These are phyloP conservation scores for Dentiscutata heterogama DNA, from an alignment of 371 early-diverging fungal genomes.

Conservation along the genomic window DNA sequence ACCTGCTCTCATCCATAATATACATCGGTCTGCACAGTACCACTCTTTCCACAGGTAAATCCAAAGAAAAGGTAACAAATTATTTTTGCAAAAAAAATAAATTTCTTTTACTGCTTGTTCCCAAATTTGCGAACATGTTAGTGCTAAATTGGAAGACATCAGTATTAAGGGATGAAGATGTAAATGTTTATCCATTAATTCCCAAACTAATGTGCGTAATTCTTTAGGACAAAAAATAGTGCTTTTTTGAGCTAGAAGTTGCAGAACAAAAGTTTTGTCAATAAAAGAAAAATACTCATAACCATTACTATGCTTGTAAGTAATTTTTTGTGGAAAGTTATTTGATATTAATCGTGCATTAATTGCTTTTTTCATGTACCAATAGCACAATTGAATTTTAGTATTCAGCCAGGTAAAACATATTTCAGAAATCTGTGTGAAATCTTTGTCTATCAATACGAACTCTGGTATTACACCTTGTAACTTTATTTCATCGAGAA, in stretches of 20 bases:
- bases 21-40: not conserved
- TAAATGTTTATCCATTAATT: not conserved
- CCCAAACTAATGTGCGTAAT: not conserved
- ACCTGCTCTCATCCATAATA: not conserved
- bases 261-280: too few relatives aligned
- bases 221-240: too few relatives aligned
- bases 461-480: not conserved
- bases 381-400: not conserved
- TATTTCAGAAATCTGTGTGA: not conserved
- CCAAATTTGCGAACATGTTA: not conserved
- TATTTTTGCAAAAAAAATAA: not conserved
- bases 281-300: not conserved
- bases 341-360: not conserved
- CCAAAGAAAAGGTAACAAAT: not conserved
- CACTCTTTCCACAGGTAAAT: not conserved
- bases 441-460: not conserved
- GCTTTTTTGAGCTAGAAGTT: too few relatives aligned
- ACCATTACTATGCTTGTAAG: too few relatives aligned
- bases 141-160: not conserved
- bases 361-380: not conserved
- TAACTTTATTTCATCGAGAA: not conserved
- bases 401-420: too few relatives aligned
- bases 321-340: too few relatives aligned
- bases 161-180: not conserved
- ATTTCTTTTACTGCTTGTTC: not conserved